Base-by-base conservation (phyloP, 495 filamentous ascomycete genomes). In the Hyaloscypha hepaticicola region DNA sequence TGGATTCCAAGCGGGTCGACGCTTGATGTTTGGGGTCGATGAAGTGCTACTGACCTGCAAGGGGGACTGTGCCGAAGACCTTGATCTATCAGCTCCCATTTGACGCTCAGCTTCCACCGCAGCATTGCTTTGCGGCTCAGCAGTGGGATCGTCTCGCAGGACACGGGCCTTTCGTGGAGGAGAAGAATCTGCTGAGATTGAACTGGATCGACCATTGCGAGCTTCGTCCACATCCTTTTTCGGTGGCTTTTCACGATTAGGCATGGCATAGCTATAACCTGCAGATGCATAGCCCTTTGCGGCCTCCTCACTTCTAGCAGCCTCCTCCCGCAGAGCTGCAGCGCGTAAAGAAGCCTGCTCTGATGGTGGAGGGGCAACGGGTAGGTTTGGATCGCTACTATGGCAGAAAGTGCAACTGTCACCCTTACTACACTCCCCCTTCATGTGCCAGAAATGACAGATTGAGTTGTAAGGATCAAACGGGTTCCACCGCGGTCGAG, bases 391-490 rank as follows among this genome's bases (percentile, higher is more conserved):
- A 27, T 62, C 52, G 24, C 60, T 33, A 55, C 12, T 28, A 33
- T 63, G 65, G 25, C 56, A 11, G 56, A 52, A 63, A 3, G 19
- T 34, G 22, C 65, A 67, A 7, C 3, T 5, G 25, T 38, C 8
- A 11, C 41, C 60, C 5, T 53, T 55, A 12, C 4, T 22, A 38
- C 61, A 64, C 19, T 25, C 16, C 5, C 50, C 49, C 19, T n/a
- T 59, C 1, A 14, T 19, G 34, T 45, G 38, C 61, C 61, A 64
- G 22, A 60, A 60, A 28, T 64, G 56, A 33, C 66, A 68, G 3
- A 68, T 68, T 2, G 66, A 61, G 49, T 61, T 64, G 0, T 21
- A 8, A n/a, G 41, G 61, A 22, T 52, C 22, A 25, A 21, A 25
- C 0, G 52, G 61, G 29, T 64, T 31, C 62, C 62, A 64, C 19